Base-by-base conservation (phyloP, 805 yeast species). In the Millerozyma miso region DNA sequence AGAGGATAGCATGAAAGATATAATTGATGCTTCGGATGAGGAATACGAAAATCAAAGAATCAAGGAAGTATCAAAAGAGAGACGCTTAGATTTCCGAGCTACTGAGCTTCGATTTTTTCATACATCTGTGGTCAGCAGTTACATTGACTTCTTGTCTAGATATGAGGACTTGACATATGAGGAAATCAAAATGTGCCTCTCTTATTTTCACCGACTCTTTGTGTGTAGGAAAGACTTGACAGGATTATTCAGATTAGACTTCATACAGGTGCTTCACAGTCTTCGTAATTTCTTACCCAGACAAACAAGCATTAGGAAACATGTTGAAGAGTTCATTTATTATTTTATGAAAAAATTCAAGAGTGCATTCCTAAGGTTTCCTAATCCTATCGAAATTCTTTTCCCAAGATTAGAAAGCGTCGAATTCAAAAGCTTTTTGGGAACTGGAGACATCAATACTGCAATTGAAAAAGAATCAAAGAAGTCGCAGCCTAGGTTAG, bases 151-250 rank as follows among this genome's bases (percentile, higher is more conserved):
- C 44, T 68, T 91, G 34, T 64, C 75, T 6, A 69, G 82, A 46
- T 88, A 73, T 56, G 69, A 66, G 39, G 95, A 88, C 44, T 60
- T 90, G 31, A 61, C 74, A 1, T 79, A 79, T 41, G 71, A 65
- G 10, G 82, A 81, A 38, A 64, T 91, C 36, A 81, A 80, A 50
- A 72, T 75, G 38, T 81, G 84, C 8, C 56, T 93, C 6, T 69
- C 83, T 0, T 91, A 78, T 55, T 80, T 89, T 54, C 88, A 86
- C 55, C 69, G 86, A 23, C 62, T 88, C 1, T 80, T 88, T 50
- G 81, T 83, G 38, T 53, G 63, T 2, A 72, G 79, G 38, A 74
- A 79, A 33, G 83, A 85, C 44, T 74, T 71, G 39, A 79, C 81
- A 34, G 67, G 81, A 0, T 63, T 77, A 29, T 82, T 73, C 52